Evolutionary conservation across 208 protist species (phyloP), one percentile per base, ranked within the genome.

Genomic region (Sergeia podlipaevii): DNA sequence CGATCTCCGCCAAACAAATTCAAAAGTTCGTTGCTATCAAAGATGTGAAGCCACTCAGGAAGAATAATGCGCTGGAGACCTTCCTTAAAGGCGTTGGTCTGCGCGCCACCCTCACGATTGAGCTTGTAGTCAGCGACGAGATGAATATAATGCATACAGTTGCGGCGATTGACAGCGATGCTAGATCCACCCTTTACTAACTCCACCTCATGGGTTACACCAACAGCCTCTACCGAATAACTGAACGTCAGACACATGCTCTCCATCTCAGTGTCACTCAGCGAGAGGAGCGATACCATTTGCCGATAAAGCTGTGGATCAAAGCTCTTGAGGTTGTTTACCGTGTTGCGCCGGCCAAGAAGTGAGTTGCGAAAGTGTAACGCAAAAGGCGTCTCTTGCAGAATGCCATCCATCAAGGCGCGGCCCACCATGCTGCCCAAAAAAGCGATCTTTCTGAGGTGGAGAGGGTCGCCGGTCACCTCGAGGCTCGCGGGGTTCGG

Each of bases 81-180:
- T 0, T 47, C 41, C 32, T 66, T 65, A 57, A 97, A 97, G 7
- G 92, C 93, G 17, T 63, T 62, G 33, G 74, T 88, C 62, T 97
- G 93, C 24, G 56, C 57, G 2, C 74, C 76, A 3, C 82, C 85
- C 64, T 97, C 87, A 24, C 65, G 73, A 56, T 97, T 97, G 10
- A 98, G 65, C 61, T 87, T 92, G 47, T 85, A 97, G 72, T 97
- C 68, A 0, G 91, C 85, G n/a, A 97, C 64, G 29, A 93, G 79
- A 47, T 92, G 74, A 36, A 98, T 87, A 62, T 97, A 98, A 55
- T 89, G 76, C n/a, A 91, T 59, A 38, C 78, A 87, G 67, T 97
- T 97, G 37, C 67, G 69, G 24, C 64, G 52, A 0, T 80, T 97
- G 33, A 98, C 94, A 23, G 71, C 41, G 52, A 96, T 80, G 58